Percentiles rank a stretch among this genome's conserved stretches.
phyloP scores from a whole-genome alignment of 2,329 filamentous ascomycete species.

The Ceratocystis colombiana region DNA sequence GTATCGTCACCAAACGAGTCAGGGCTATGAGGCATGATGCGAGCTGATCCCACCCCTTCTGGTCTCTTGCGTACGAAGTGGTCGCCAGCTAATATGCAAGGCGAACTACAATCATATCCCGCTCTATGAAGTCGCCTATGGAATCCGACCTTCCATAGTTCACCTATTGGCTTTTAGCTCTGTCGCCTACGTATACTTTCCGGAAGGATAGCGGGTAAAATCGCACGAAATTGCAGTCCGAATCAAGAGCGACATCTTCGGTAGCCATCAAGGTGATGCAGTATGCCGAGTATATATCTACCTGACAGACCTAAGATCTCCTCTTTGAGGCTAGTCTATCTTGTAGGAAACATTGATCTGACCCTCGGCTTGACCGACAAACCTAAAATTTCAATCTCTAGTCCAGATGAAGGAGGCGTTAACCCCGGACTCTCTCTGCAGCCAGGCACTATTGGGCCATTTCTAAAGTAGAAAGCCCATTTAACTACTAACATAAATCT shows the following conservation, averaged over 20 bases:
- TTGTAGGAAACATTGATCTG: too few relatives aligned
- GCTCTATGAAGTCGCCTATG: neutral
- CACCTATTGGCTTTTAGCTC: neutral
- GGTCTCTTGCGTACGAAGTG: neutral
- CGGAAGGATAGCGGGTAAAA: neutral
- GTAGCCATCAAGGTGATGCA: neutral
- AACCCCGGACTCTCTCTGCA: too few relatives aligned
- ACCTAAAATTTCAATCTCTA: too few relatives aligned
- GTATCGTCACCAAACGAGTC: neutral
- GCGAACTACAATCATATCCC: neutral
- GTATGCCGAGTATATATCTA: neutral
- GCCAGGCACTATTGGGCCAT: too few relatives aligned
- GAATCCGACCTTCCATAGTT: neutral
- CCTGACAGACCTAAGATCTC: too few relatives aligned
- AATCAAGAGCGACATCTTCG: neutral
- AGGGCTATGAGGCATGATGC: neutral
- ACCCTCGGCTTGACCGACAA: too few relatives aligned
- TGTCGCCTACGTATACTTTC: neutral
- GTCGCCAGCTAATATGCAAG: neutral
- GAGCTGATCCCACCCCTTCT: neutral
- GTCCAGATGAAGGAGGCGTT: too few relatives aligned
- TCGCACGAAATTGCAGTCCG: neutral
- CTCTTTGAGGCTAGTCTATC: too few relatives aligned
- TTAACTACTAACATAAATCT: too few relatives aligned
- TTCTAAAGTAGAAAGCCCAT: too few relatives aligned